Evolutionary conservation across 306 rosid species (phyloP), one percentile per base, ranked within the genome.

Genomic region (Vigna hirtella): DNA sequence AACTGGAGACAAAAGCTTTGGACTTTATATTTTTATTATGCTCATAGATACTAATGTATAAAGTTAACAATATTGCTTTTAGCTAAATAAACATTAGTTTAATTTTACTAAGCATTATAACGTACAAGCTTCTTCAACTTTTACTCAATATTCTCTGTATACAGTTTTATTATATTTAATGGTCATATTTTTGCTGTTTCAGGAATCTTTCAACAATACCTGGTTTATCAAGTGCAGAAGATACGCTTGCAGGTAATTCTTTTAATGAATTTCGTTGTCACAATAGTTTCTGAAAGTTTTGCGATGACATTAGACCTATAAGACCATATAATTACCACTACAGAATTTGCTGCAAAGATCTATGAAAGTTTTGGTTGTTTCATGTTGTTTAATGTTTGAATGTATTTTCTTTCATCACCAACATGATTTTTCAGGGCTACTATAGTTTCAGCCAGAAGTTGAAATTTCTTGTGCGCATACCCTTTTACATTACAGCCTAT

Each of bases 381-480:
- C 26, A 13, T 47, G 63, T 28, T 61, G 57, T 61, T 81, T 69
- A 20, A 50, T 73, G 42, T 53, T 51, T 73, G 47, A 62, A 66
- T 42, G 3, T 62, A 5, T 28, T 52, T 30, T 75, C 45, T 69
- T 61, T 84, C 28, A 51, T 76, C 48, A 17, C 22, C 63, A 13
- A 66, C 26, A 2, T 55, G 65, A 22, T 53, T 76, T 78, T 70
- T 85, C 78, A 96, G 99, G 98, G 99, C 56, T 96, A 96, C 79
- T 96, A 96, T 81, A 96, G 99, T 86, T 96, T 96, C 90, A 96
- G 99, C 88, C 99, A 93, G 97, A 96, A 91, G 90, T 90, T 96
- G 88, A 96, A 96, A 88, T 93, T 86, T 87, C 82, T 96, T 77
- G 96, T 93, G 82, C 94, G 98, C 65, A 87, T 96, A 68, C 99